Base-by-base conservation (phyloP, 148 eudicot genomes). In the Vaccinium vitisidaea region DNA sequence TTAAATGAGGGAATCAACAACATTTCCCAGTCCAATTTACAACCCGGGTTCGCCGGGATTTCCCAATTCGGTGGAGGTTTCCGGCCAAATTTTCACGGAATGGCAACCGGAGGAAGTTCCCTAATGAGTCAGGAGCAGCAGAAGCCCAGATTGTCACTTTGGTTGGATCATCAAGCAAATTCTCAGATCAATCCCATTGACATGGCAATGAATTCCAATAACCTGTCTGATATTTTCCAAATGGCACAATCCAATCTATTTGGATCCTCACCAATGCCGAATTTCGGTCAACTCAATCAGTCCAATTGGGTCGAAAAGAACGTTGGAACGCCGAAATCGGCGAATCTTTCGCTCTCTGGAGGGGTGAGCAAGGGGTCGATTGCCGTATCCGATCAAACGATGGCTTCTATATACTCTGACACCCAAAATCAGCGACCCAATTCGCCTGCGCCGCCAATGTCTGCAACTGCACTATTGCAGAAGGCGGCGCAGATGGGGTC, bases 401-500 rank as follows among this genome's bases (percentile, higher is more conserved):
- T 88, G 80, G 85, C 89, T n/a, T 84, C 92, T 21, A 58, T 90
- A 3, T 86, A 59, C 78, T 81, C 88, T 3, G 82, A 85, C 49
- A 78, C 52, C 13, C 90, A 87, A 19, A 83, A 4, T 82, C 82
- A 83, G 30, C 83, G 49, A n/a, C 76, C 86, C 15, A 86, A 78
- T 65, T 81, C 93, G 6, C 69, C 87, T 1, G 83, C 88, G 10
- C 50, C 85, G 1, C 94, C 97, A 2, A 95, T 95, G 99, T 95
- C 99, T 0, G 99, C 99, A 55, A 97, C 98, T 11, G 99, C 99
- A 1, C 93, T 97, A 7, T 88, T 97, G 4, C 98, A 95, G 77
- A 97, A 91, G 86, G 99, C 99, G 2, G 98, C 99, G 21, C 98
- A 93, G 52, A 90, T 97, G 86, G 99, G 99, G 0, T 94, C 98